Conservation (phyloP, 2,329 filamentous ascomycete genomes). For the Achaetomium macrosporum region DNA sequence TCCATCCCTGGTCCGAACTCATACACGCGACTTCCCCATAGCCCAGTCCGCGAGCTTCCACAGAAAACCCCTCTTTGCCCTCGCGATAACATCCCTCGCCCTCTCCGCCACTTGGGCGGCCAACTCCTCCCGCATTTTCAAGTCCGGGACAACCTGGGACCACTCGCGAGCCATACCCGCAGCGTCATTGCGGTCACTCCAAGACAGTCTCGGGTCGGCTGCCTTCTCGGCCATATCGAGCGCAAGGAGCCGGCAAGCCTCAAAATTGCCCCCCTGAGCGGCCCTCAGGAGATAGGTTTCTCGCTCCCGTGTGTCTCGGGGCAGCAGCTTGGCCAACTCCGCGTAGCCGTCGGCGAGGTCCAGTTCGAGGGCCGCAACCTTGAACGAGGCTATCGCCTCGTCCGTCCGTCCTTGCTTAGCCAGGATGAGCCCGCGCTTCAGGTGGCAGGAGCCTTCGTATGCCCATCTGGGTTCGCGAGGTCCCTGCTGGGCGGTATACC, state of each 20-base stretch:
- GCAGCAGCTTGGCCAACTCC: conserved; percentile 27
- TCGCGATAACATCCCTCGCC: neutral
- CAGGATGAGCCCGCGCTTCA: conserved; percentile 28
- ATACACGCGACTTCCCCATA: neutral
- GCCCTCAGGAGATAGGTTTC: conserved; percentile 28
- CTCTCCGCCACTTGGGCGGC: neutral
- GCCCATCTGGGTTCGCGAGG: conserved; percentile 29
- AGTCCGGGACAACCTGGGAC: neutral
- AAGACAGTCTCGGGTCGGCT: conserved; percentile 6
- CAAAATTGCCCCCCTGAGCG: conserved; percentile 27
- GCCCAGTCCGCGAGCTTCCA: neutral
- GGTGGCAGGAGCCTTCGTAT: conserved; percentile 31
- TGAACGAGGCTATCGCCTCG: conserved; percentile 22
- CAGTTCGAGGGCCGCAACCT: conserved; percentile 29
- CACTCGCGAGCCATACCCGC: conserved; percentile 1
- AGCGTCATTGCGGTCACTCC: neutral
- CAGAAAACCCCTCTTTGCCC: neutral
- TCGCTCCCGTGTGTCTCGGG: conserved; percentile 22
- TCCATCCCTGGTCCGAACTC: too few relatives aligned
- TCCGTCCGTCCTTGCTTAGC: conserved; percentile 11
- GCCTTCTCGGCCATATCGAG: conserved; percentile 17
- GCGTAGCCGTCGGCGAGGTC: conserved; percentile 27
- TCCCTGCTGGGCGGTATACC: neutral
- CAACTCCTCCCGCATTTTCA: neutral
- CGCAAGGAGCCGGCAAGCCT: conserved; percentile 28